Base-by-base conservation (phyloP, 2,329 filamentous ascomycete genomes). In the Xylaria sp. region DNA sequence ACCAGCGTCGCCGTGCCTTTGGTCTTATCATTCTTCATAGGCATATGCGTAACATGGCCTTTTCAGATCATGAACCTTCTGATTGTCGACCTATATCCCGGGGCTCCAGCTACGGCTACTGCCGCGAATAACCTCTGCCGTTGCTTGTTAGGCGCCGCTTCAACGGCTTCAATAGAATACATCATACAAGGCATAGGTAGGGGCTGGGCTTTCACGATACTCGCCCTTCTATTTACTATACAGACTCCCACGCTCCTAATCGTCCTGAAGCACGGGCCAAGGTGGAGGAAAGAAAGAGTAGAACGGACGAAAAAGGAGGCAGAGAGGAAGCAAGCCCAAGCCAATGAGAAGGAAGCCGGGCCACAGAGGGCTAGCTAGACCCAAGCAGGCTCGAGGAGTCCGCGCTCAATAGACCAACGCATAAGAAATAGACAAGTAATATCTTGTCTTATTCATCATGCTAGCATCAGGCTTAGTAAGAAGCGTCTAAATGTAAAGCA, bases 51-150 rank as follows among this genome's bases (percentile, higher is more conserved):
- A 39, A 90, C 89, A 3, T 89, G 87, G 1, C 85, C 87, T 0
- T 92, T 92, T 76, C 87, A 86, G 67, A 85, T 91, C 54, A 82
- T 91, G n/a, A 88, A 86, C 73, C 89, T 88, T 0, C 80, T 92
- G 7, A 83, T 91, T 15, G 86, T 92, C 1, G 90, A 92, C 71
- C 78, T 91, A 1, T 88, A 89, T 70, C 88, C 89, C 0, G 80
- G 86, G 28, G 84, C 86, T 0, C 88, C 89, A 0, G 88, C 88
- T 0, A 90, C 89, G 0, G 88, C 87, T 0, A 89, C 89, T 1
- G 89, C 89, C 0, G 87, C 89, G 0, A 90, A 89, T 71, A 91
- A 91, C 70, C 79, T 92, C 3, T 84, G 88, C 4, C 81, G 89
- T n/a, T 91, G 89, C 75, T 78, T 89, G 20, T 79, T 89, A 51